Evolutionary conservation across 2,329 filamentous ascomycete species (phyloP).

Genomic region (Stenocarpella maydis): DNA sequence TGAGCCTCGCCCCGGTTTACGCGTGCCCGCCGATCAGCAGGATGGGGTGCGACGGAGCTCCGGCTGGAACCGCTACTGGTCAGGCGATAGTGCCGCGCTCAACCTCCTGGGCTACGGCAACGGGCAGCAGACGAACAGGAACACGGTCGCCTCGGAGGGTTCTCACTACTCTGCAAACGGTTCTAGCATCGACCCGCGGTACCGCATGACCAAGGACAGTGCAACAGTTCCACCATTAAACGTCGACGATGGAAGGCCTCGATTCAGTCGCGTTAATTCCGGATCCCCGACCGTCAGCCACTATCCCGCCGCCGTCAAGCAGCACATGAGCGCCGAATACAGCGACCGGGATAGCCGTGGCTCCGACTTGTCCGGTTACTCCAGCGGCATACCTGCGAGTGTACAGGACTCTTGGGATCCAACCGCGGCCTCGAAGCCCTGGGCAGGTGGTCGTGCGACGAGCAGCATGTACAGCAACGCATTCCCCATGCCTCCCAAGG

Average conservation of each 20-base stretch:
- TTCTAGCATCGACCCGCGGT: slow-evolving; percentile 34
- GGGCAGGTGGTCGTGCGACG: slow-evolving; percentile 58
- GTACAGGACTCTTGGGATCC: slow-evolving; percentile 65
- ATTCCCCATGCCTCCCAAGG: slow-evolving; percentile 52
- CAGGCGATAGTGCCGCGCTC: slow-evolving; percentile 70
- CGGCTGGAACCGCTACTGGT: slow-evolving; percentile 82
- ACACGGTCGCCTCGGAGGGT: slow-evolving; percentile 64
- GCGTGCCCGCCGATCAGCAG: slow-evolving; percentile 46
- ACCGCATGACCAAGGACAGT: slow-evolving; percentile 69
- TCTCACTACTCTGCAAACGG: slow-evolving; percentile 62
- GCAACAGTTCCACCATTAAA: slow-evolving; percentile 74
- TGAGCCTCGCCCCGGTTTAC: slow-evolving; percentile 48
- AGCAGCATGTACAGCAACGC: slow-evolving; percentile 61
- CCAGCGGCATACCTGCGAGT: slow-evolving; percentile 72
- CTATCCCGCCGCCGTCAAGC: slow-evolving; percentile 59
- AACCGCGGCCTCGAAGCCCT: slow-evolving; percentile 50
- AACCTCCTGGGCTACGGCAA: slow-evolving; percentile 70
- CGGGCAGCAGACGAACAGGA: slow-evolving; percentile 51
- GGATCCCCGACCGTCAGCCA: slow-evolving; percentile 75
- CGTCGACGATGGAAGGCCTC: slow-evolving; percentile 67
- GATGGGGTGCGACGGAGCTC: slow-evolving; percentile 68
- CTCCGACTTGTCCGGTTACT: slow-evolving; percentile 63
- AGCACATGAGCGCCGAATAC: slow-evolving; percentile 68
- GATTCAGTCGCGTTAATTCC: slow-evolving; percentile 71
- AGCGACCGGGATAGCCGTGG: slow-evolving; percentile 60